Percentiles rank a stretch among this genome's conserved stretches.
Conservation (phyloP, 352 stramenopile genomes). For the Phytophthora sp. region DNA sequence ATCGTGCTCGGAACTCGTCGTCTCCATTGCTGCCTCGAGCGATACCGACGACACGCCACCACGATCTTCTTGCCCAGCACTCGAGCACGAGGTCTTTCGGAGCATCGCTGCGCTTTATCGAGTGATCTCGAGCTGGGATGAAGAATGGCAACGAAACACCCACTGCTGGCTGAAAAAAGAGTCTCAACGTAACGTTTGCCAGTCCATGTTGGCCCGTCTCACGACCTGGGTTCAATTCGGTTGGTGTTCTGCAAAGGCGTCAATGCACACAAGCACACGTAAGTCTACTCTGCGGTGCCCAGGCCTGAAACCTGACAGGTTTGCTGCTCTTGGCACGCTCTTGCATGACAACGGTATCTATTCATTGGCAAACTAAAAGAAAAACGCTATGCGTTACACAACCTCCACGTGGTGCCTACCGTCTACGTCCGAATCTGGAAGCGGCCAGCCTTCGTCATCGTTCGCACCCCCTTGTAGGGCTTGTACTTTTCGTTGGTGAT, state of each 20-base stretch:
- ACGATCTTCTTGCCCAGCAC: conserved; percentile 1
- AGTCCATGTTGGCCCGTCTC: conserved; percentile 14
- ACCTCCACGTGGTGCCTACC: conserved; percentile 4
- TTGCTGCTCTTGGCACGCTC: background rate
- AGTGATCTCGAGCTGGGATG: conserved; percentile 1
- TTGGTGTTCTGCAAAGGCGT: conserved; percentile 2
- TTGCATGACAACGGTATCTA: conserved; percentile 32
- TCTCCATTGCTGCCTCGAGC: conserved; percentile 17
- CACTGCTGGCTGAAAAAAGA: conserved; percentile 7
- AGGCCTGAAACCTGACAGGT: background rate
- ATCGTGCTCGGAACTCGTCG: conserved; percentile 19
- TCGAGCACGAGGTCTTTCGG: conserved; percentile 9
- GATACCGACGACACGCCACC: background rate
- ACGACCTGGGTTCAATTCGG: conserved; percentile 14
- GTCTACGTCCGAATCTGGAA: conserved; percentile 95
- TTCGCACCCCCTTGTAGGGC: conserved; percentile 98
- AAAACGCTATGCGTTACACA: conserved; percentile 23
- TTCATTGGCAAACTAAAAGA: conserved; percentile 24
- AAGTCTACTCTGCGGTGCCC: background rate
- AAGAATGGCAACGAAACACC: too few relatives aligned
- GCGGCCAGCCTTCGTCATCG: conserved; percentile 94
- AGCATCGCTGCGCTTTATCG: conserved; percentile 8
- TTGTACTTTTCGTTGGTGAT: conserved; percentile 97
- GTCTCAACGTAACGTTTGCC: conserved; percentile 2
- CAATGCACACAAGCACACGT: conserved; percentile 5